phyloP scores from a whole-genome alignment of 169 alveolate species.

The Amoebophrya sp. region DNA sequence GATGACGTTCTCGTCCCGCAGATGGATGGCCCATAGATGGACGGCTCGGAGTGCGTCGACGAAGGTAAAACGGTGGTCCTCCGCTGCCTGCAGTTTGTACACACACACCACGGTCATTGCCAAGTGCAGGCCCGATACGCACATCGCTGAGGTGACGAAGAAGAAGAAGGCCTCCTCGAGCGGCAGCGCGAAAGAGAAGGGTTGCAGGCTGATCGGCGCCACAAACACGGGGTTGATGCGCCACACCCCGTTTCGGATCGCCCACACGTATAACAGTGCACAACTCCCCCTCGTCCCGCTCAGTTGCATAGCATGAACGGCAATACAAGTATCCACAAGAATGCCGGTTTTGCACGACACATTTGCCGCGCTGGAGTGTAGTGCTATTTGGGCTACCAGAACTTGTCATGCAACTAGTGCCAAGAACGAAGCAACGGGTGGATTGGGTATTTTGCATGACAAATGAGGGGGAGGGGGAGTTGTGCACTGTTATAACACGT shows the following conservation, averaged over 20 bases:
- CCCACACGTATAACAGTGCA: too few relatives aligned
- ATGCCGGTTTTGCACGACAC: too few relatives aligned
- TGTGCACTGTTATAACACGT: too few relatives aligned
- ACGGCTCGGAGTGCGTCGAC: not conserved
- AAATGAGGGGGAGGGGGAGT: too few relatives aligned
- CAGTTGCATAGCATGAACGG: too few relatives aligned
- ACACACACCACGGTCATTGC: not conserved
- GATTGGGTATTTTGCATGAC: too few relatives aligned
- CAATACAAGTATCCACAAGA: too few relatives aligned
- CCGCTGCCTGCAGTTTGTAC: not conserved
- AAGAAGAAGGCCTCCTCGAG: slow-evolving; percentile 10
- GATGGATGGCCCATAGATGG: not conserved
- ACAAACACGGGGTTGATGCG: not conserved
- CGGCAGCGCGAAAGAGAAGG: not conserved
- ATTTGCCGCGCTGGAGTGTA: too few relatives aligned
- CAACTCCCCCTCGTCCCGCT: too few relatives aligned
- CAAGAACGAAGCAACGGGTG: too few relatives aligned
- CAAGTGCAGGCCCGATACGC: not conserved
- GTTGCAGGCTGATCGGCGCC: not conserved
- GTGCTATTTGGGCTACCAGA: too few relatives aligned
- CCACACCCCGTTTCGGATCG: not conserved
- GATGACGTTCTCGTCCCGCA: not conserved
- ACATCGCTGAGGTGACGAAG: not conserved
- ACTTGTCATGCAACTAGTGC: too few relatives aligned
- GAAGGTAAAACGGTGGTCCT: not conserved